Base-by-base conservation (phyloP, 164 flowering plant species). In the Tinospora cordifolia region DNA sequence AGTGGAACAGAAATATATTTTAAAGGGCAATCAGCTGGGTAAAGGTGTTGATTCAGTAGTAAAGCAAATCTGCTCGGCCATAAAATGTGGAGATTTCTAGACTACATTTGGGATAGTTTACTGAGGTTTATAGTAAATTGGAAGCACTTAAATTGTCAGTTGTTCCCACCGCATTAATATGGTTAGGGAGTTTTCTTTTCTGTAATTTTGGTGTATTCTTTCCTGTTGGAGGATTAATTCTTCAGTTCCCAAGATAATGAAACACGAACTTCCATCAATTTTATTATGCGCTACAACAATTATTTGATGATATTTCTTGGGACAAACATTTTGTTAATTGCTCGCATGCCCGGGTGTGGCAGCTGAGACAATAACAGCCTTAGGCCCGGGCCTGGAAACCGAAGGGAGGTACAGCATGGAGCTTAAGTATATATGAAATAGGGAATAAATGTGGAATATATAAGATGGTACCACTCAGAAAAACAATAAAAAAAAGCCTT, bases 161-260 rank as follows among this genome's bases (percentile, higher is more conserved):
- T 71, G 51, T 65, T 34, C 10, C 21, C 24, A 9, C 47, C 60
- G 7, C 21, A 54, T 19, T 54, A 30, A 30, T 30, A 54, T 54
- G 4, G 64, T 46, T 63, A 13, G 46, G 34, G 62, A 71, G 47
- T 38, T 44, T 26, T 62, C 66, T 41, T 47, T 2, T 22, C 63
- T 54, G 63, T 71, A 51, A 71, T 64, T 64, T 71, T 71, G 68
- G 41, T 71, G 58, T 70, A 24, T 71, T 34, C 41, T 13, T 47
- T 66, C 10, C 2, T 1, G 2, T 54, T 19, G 60, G 10, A 54
- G 21, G 21, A 19, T 30, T 30, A 30, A 30, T 8, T 54, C 60
- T 19, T 54, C 60, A n/a, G 60, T 54, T 21, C 2, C 63, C 25
- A 60, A 10, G 63, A 25, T 24, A 24, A 2, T 60, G 63, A 60